These are phyloP conservation scores for Firmiana major DNA, from an alignment of 345 rosid genomes.

Conservation along the genomic window DNA sequence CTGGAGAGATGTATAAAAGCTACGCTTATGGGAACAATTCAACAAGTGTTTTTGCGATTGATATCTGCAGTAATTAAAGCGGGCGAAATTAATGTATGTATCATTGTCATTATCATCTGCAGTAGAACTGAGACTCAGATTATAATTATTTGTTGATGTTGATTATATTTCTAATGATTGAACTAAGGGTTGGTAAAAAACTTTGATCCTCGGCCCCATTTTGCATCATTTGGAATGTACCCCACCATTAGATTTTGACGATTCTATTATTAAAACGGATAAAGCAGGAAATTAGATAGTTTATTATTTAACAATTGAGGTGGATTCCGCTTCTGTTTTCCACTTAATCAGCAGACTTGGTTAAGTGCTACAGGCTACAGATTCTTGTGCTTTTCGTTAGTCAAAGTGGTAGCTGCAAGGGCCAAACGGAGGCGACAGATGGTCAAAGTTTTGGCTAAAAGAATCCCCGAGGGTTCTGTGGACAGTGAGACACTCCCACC, in stretches of 20 bases:
- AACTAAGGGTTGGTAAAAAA: slow-evolving; percentile 19
- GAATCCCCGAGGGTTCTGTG: slow-evolving; percentile 8
- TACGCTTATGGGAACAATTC: too few species aligned
- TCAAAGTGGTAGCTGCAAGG: slow-evolving; percentile 21
- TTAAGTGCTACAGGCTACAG: background rate
- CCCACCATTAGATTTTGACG: slow-evolving; percentile 11
- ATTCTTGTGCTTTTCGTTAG: background rate
- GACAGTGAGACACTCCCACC: slow-evolving; percentile 9
- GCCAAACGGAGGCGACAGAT: slow-evolving; percentile 15
- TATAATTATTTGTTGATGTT: background rate
- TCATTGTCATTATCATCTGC: slow-evolving; percentile 3
- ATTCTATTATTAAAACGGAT: background rate
- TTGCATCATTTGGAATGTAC: background rate
- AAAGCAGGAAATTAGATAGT: background rate
- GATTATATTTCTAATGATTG: slow-evolving; percentile 14
- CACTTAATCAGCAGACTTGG: background rate
- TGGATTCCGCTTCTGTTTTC: background rate
- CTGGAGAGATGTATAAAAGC: too few species aligned
- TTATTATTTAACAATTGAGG: background rate
- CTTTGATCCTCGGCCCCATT: slow-evolving; percentile 21
- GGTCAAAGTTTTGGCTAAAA: slow-evolving; percentile 32
- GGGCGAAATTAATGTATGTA: background rate
- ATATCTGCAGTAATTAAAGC: background rate
- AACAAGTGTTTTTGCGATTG: too few species aligned
- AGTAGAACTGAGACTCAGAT: background rate